Evolutionary conservation across 768 basidiomycete genomes (phyloP).

Genomic region (Boletales sp.): DNA sequence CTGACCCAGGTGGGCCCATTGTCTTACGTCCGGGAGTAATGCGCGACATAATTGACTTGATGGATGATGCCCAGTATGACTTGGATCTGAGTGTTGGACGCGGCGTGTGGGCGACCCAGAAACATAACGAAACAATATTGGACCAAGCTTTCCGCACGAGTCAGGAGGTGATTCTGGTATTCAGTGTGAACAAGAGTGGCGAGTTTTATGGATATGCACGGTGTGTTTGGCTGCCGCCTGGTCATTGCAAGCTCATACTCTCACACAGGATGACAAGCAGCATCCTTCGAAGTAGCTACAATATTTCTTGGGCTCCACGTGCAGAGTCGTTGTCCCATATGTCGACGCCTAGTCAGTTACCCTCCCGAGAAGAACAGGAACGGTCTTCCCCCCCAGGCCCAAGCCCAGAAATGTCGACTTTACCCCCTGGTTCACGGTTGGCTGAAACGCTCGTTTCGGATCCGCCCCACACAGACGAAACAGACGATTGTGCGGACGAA

Average conservation of each 20-base stretch:
- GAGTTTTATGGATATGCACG: constrained; percentile 93
- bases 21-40: not conserved
- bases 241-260: not conserved
- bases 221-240: constrained; percentile 36
- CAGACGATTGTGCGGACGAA: not conserved
- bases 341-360: too few relatives aligned
- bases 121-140: constrained; percentile 85
- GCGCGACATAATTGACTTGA: not conserved
- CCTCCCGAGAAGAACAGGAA: too few relatives aligned
- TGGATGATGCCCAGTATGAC: constrained; percentile 50
- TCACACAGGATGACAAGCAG: constrained; percentile 60
- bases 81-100: constrained; percentile 75
- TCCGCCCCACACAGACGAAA: constrained; percentile 5
- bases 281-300: constrained; percentile 48
- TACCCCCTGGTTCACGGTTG: constrained; percentile 35
- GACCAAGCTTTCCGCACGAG: constrained; percentile 94
- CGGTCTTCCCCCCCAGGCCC: too few relatives aligned
- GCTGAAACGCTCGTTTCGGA: constrained; percentile 43
- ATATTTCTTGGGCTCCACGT: constrained; percentile 30
- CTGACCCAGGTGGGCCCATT: constrained; percentile 59
- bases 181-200: constrained; percentile 90
- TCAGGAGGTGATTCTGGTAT: constrained; percentile 83
- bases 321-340: too few relatives aligned
- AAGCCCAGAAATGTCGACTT: constrained; percentile 8
- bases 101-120: constrained; percentile 89